These are phyloP conservation scores for Talaromyces adpressus DNA, from an alignment of 495 filamentous ascomycete species.

Conservation along the genomic window DNA sequence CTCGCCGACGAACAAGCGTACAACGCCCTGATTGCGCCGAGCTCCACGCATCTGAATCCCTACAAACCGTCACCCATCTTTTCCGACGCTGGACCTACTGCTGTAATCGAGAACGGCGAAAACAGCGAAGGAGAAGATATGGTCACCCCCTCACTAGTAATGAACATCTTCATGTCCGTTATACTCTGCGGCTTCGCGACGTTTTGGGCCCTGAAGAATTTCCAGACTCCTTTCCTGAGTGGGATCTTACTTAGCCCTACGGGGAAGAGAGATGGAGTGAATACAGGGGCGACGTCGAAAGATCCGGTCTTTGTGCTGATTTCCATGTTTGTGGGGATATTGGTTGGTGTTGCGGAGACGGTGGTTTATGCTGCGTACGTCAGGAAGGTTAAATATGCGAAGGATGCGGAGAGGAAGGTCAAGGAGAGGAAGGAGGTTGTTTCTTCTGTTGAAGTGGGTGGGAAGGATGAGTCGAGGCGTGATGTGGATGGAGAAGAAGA, in stretches of 20 bases:
- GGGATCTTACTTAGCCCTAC: background rate
- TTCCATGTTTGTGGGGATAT: constrained; percentile 29
- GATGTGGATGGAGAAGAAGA: constrained; percentile 17
- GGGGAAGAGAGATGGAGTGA: background rate
- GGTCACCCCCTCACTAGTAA: constrained; percentile 39
- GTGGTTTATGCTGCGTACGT: constrained; percentile 84
- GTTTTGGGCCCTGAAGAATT: constrained; percentile 45
- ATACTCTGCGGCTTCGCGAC: constrained; percentile 39
- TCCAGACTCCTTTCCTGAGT: constrained; percentile 38
- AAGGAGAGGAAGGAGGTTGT: constrained; percentile 71
- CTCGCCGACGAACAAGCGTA: constrained; percentile 76
- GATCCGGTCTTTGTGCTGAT: constrained; percentile 34
- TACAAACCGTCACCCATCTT: constrained; percentile 10
- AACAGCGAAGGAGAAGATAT: constrained; percentile 40
- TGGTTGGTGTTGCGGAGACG: constrained; percentile 82
- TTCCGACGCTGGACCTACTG: background rate
- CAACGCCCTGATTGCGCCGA: constrained; percentile 53
- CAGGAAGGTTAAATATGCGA: constrained; percentile 66
- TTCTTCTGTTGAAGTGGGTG: constrained; percentile 21
- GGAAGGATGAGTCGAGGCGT: constrained; percentile 2
- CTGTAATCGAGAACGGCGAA: constrained; percentile 17
- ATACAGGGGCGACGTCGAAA: constrained; percentile 53
- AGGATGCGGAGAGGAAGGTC: constrained; percentile 52
- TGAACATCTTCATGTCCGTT: constrained; percentile 42
- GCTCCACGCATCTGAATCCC: constrained; percentile 23